These are phyloP conservation scores for Penicillium soppii DNA, from an alignment of 495 filamentous ascomycete species.

Conservation along the genomic window DNA sequence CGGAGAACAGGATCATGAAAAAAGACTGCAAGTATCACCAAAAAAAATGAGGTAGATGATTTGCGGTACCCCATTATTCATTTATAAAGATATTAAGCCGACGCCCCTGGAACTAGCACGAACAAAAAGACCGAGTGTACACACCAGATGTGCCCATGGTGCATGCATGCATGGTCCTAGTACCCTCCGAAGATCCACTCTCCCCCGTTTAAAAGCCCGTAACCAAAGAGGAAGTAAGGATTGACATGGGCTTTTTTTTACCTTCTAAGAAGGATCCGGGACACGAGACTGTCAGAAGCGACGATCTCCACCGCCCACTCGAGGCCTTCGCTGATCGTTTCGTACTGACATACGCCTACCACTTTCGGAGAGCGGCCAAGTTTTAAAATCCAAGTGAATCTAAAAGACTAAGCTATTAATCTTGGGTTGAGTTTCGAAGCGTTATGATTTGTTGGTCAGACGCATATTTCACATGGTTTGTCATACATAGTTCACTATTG, in stretches of 20 bases:
- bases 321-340: not conserved
- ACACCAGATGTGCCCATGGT: conserved; percentile 2
- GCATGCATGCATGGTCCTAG: conserved; percentile 12
- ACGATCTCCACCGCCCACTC: not conserved
- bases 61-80: not conserved
- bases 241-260: conserved; percentile 3
- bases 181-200: conserved; percentile 7
- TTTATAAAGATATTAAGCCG: conserved; percentile 3
- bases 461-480: not conserved
- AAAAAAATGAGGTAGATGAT: not conserved
- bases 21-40: not conserved
- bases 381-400: not conserved
- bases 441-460: conserved; percentile 5
- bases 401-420: not conserved
- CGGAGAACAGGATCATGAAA: not conserved
- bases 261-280: not conserved
- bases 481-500: not conserved
- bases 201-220: not conserved
- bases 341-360: not conserved
- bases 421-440: not conserved
- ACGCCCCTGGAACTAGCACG: not conserved
- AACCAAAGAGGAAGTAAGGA: not conserved
- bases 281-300: not conserved
- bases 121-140: conserved; percentile 1
- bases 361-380: not conserved